These are phyloP conservation scores for Fomitiporia mediterranea DNA, from an alignment of 1,284 basidiomycete genomes.

Conservation along the genomic window DNA sequence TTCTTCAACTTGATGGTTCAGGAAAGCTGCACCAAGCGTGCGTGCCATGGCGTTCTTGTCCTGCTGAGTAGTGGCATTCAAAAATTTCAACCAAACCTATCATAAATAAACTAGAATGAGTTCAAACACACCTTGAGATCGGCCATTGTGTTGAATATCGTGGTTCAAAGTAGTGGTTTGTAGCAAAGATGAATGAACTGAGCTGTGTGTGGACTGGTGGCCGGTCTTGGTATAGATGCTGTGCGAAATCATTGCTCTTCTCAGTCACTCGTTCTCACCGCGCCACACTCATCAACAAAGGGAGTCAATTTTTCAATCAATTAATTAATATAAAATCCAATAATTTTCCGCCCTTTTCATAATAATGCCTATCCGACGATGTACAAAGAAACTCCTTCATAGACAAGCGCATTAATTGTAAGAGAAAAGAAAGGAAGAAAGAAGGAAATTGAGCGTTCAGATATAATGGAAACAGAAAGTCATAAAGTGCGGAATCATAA, in stretches of 20 bases:
- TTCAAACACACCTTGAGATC: constrained; percentile 9
- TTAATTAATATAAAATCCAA: constrained; percentile 1
- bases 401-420: not conserved
- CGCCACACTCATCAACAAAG: not conserved
- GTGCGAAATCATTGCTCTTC: constrained; percentile 2
- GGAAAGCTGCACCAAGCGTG: constrained; percentile 76
- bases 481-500: not conserved
- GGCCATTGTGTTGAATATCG: constrained; percentile 7
- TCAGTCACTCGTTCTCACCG: not conserved
- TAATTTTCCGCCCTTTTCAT: not conserved
- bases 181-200: not conserved
- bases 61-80: constrained; percentile 28
- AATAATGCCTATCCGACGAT: constrained; percentile 5
- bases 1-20: constrained; percentile 78
- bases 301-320: too few relatives aligned
- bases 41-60: constrained; percentile 70
- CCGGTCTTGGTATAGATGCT: constrained; percentile 8
- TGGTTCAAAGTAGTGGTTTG: not conserved
- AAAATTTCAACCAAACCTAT: not conserved
- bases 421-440: too few relatives aligned
- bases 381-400: constrained; percentile 1
- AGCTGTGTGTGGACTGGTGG: not conserved
- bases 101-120: not conserved
- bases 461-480: not conserved
- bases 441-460: not conserved